These are phyloP conservation scores for Fusarium annulatum DNA, from an alignment of 2,329 filamentous ascomycete species.

Conservation along the genomic window DNA sequence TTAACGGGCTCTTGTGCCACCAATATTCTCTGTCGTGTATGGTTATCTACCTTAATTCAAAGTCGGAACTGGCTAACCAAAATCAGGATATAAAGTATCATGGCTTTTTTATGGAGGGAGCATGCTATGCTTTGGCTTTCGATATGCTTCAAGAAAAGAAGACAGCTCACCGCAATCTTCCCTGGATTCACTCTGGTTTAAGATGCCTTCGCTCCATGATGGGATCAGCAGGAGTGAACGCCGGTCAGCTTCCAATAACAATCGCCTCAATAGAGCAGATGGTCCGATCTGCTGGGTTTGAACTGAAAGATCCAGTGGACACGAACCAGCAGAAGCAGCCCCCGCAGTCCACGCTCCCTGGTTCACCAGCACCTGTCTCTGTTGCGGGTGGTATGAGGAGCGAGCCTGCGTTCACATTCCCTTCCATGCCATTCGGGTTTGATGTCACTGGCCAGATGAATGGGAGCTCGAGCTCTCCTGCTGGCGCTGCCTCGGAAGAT, in stretches of 20 bases:
- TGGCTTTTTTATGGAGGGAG: constrained; percentile 56
- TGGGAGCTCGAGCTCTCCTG: constrained; percentile 26
- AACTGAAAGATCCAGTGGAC: constrained; percentile 37
- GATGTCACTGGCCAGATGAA: constrained; percentile 39
- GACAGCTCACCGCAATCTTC: constrained; percentile 52
- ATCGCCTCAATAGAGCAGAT: constrained; percentile 46
- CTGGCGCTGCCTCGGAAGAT: constrained; percentile 37
- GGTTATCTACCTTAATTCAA: not conserved
- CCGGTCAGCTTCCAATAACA: constrained; percentile 39
- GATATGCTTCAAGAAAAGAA: constrained; percentile 55
- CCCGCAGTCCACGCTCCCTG: constrained; percentile 30
- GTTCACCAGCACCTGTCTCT: constrained; percentile 25
- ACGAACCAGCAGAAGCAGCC: constrained; percentile 28
- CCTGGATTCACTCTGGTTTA: constrained; percentile 55
- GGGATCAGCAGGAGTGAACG: constrained; percentile 28
- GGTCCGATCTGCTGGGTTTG: constrained; percentile 46
- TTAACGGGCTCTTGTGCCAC: constrained; percentile 53
- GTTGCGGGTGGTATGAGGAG: constrained; percentile 21
- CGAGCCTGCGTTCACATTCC: constrained; percentile 43
- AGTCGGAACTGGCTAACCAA: not conserved
- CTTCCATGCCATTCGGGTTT: constrained; percentile 47
- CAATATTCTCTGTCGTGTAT: constrained; percentile 54
- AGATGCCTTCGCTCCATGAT: constrained; percentile 52
- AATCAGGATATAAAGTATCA: constrained; percentile 57
- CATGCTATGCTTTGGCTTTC: constrained; percentile 55